Percentiles rank a stretch among this genome's conserved stretches.
Conservation (phyloP, 78 protist species). For the Bigelowiella natans region DNA sequence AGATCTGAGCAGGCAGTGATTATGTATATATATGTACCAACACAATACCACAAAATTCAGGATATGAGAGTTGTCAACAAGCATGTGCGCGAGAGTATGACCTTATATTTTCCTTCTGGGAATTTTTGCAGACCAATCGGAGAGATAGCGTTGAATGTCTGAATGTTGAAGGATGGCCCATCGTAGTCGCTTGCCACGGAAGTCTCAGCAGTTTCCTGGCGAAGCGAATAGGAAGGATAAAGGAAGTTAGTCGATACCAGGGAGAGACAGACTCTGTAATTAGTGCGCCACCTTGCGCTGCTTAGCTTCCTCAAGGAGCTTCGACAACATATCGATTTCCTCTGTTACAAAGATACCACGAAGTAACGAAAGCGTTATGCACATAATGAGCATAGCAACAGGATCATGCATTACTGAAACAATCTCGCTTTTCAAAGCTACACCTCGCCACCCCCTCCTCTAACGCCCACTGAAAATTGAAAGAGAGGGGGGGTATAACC, state of each 20-base stretch:
- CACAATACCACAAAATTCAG: background rate
- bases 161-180: background rate
- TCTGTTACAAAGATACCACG: too few relatives aligned
- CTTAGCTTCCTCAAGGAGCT: background rate
- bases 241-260: too few relatives aligned
- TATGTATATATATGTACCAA: background rate
- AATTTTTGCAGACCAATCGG: conserved; percentile 2
- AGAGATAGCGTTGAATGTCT: background rate
- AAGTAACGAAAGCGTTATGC: too few relatives aligned
- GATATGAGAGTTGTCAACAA: background rate
- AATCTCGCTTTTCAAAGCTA: too few relatives aligned
- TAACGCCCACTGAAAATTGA: too few relatives aligned
- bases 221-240: too few relatives aligned
- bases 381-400: too few relatives aligned
- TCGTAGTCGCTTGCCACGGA: background rate
- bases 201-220: too few relatives aligned
- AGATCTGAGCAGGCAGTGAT: background rate
- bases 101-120: background rate
- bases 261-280: too few relatives aligned
- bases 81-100: background rate
- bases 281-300: background rate
- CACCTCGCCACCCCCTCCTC: too few relatives aligned
- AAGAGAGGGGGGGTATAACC: too few relatives aligned
- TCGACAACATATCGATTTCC: background rate
- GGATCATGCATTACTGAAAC: too few relatives aligned